phyloP scores from a whole-genome alignment of 805 yeast genomes.

The Candida maesae region DNA sequence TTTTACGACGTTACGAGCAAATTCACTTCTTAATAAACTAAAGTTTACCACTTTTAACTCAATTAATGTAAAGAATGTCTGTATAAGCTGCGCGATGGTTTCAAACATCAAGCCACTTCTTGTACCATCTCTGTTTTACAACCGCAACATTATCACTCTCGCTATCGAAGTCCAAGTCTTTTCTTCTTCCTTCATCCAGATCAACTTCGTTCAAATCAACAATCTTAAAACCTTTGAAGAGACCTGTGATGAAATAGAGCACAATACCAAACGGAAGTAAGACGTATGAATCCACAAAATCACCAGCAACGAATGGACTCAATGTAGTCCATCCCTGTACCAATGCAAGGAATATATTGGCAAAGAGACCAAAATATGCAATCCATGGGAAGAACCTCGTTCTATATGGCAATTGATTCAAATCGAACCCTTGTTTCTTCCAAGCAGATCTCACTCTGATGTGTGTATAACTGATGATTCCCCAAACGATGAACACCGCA shows the following conservation, averaged over 20 bases:
- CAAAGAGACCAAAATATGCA: slow-evolving; percentile 36
- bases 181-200: slow-evolving; percentile 48
- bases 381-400: slow-evolving; percentile 50
- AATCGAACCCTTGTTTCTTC: slow-evolving; percentile 55
- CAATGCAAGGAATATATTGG: slow-evolving; percentile 38
- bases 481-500: slow-evolving; percentile 74
- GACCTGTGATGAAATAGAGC: slow-evolving; percentile 34
- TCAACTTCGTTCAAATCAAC: slow-evolving; percentile 43
- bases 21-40: no score
- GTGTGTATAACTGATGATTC: slow-evolving; percentile 58
- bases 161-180: slow-evolving; percentile 23
- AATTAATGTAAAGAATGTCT: no score
- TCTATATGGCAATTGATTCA: slow-evolving; percentile 67
- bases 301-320: slow-evolving; percentile 45
- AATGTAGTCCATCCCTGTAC: slow-evolving; percentile 50
- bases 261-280: slow-evolving; percentile 55
- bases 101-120: not conserved
- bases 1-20: no score
- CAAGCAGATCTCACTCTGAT: slow-evolving; percentile 66
- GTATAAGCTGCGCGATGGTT: no score
- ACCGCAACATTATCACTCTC: no score
- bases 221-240: slow-evolving; percentile 39
- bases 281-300: slow-evolving; percentile 59
- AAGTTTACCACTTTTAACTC: no score
- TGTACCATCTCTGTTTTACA: no score